Conservation (phyloP, 2,329 filamentous ascomycete genomes). For the Claviceps capensis region DNA sequence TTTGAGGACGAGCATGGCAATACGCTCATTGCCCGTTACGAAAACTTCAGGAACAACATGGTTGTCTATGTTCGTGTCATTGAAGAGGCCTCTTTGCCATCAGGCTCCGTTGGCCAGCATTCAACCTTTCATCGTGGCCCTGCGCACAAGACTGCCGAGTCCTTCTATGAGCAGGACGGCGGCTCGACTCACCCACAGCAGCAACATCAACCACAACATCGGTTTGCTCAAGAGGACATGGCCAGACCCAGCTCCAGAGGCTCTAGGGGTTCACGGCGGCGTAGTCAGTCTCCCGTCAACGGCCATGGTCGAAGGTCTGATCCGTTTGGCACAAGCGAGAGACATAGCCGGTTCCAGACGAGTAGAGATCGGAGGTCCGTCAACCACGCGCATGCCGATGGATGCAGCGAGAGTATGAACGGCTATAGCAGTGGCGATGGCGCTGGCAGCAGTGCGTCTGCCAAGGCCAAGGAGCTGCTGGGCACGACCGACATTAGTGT, state of each 20-base stretch:
- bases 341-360: slow-evolving; percentile 56
- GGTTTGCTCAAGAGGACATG: slow-evolving; percentile 44
- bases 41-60: slow-evolving; percentile 90
- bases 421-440: slow-evolving; percentile 83
- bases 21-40: slow-evolving; percentile 87
- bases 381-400: slow-evolving; percentile 39
- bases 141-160: slow-evolving; percentile 28
- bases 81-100: slow-evolving; percentile 36
- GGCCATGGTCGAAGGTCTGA: slow-evolving; percentile 61
- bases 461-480: slow-evolving; percentile 71
- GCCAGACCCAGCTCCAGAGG: slow-evolving; percentile 57
- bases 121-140: slow-evolving; percentile 28
- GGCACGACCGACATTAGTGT: slow-evolving; percentile 95
- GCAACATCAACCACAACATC: slow-evolving; percentile 26
- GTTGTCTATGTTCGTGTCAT: slow-evolving; percentile 84
- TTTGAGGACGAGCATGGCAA: slow-evolving; percentile 86
- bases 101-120: slow-evolving; percentile 37
- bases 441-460: slow-evolving; percentile 56
- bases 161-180: slow-evolving; percentile 39
- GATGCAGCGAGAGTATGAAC: slow-evolving; percentile 49
- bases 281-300: slow-evolving; percentile 62
- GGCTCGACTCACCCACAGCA: slow-evolving; percentile 22
- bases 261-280: slow-evolving; percentile 58
- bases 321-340: slow-evolving; percentile 48
- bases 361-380: slow-evolving; percentile 49